Evolutionary conservation across 345 rosid species (phyloP).

Genomic region (Euphorbia peplus): DNA sequence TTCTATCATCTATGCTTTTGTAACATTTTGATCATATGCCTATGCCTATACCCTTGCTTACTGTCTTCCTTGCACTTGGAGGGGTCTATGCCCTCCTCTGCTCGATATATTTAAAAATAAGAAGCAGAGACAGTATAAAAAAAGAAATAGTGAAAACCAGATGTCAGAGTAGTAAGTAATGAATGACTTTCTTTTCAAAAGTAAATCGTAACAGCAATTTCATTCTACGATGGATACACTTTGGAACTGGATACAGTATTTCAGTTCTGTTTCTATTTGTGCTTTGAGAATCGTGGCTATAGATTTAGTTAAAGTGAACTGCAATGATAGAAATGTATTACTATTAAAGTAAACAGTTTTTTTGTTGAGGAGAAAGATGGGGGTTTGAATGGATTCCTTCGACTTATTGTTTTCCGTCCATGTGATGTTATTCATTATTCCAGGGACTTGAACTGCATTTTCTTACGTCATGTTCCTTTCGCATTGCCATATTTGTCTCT

Average conservation of each 20-base stretch:
- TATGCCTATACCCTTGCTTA: not conserved
- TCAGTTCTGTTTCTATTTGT: not conserved
- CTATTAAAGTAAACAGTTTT: not conserved
- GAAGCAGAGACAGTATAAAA: not conserved
- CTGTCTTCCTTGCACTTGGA: not conserved
- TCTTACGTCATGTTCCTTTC: not conserved
- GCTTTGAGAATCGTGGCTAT: not conserved
- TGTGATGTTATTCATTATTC: not conserved
- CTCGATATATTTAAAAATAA: slow-evolving; percentile 1
- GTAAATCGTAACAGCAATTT: not conserved
- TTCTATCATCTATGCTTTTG: not conserved
- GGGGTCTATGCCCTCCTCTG: not conserved
- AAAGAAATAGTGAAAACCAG: not conserved
- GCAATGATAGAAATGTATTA: not conserved
- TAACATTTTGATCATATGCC: not conserved
- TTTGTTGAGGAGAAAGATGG: not conserved
- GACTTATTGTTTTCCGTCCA: not conserved
- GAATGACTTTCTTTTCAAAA: not conserved
- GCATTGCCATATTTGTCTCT: not conserved
- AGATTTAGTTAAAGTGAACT: not conserved
- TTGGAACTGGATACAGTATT: not conserved
- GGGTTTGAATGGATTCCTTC: not conserved
- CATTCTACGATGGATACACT: not conserved
- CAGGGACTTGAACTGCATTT: not conserved
- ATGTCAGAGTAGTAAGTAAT: not conserved